These are phyloP conservation scores for Talaromyces sp. DNA, from an alignment of 2,329 filamentous ascomycete species.

Conservation along the genomic window DNA sequence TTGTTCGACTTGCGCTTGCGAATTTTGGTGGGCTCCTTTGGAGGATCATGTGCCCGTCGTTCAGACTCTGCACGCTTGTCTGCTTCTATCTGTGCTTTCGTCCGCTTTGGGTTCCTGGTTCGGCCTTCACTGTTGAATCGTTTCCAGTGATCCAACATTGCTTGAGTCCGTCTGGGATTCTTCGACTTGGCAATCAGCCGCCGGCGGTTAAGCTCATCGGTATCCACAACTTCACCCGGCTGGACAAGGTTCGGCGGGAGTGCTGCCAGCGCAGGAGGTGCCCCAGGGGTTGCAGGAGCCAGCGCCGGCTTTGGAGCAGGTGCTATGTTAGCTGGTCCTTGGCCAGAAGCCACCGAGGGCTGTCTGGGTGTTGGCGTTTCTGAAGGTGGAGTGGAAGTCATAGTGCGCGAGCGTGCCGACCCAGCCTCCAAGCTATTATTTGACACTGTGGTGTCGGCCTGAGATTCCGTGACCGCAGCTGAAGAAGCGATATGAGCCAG, in stretches of 20 bases:
- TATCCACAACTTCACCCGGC: slow-evolving; percentile 20
- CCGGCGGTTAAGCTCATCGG: slow-evolving; percentile 27
- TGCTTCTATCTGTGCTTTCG: slow-evolving; percentile 41
- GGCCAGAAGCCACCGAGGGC: not conserved
- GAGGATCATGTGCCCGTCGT: slow-evolving; percentile 21
- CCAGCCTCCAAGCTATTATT: not conserved
- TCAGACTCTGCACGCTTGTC: slow-evolving; percentile 28
- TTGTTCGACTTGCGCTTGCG: slow-evolving; percentile 19
- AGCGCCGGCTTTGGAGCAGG: slow-evolving; percentile 6
- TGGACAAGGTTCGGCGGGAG: slow-evolving; percentile 6
- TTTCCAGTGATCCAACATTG: slow-evolving; percentile 42
- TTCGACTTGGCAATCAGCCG: slow-evolving; percentile 40
- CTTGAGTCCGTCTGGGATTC: slow-evolving; percentile 40
- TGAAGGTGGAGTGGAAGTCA: slow-evolving; percentile 6
- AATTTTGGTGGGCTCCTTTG: slow-evolving; percentile 15
- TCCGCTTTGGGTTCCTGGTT: slow-evolving; percentile 40
- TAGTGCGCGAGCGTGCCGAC: not conserved
- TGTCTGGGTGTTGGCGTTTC: not conserved
- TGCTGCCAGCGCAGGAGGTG: slow-evolving; percentile 15
- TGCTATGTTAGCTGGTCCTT: slow-evolving; percentile 2
- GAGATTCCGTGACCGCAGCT: not conserved
- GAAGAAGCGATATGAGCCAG: not conserved
- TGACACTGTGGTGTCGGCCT: not conserved
- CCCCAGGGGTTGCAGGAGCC: slow-evolving; percentile 9
- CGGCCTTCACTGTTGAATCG: slow-evolving; percentile 39